Evolutionary conservation across 2,329 filamentous ascomycete genomes (phyloP).

Genomic region (Knufia petricola): DNA sequence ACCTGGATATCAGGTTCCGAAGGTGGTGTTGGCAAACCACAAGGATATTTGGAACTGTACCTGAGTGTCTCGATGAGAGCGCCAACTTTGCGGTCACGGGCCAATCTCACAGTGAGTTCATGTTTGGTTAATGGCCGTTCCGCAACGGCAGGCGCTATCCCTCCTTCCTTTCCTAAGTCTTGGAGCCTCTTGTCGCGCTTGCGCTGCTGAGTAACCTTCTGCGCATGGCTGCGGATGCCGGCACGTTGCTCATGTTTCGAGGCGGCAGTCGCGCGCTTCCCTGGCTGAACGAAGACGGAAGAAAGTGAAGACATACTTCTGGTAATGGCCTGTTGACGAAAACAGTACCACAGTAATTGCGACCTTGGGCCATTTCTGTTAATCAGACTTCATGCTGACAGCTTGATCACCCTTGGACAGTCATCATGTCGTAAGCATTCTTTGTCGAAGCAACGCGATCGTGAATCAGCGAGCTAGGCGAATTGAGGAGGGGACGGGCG

Average conservation of each 20-base stretch:
- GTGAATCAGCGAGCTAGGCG: too few species aligned
- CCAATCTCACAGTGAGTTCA: neutral
- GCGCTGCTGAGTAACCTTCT: slow-evolving; percentile 2
- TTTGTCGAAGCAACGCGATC: too few species aligned
- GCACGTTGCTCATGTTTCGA: slow-evolving; percentile 3
- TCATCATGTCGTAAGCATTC: neutral
- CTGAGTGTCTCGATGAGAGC: neutral
- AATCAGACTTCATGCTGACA: neutral
- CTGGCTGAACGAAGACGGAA: slow-evolving; percentile 7
- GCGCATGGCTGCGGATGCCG: slow-evolving; percentile 7
- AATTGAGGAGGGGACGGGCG: too few species aligned
- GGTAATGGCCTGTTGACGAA: neutral
- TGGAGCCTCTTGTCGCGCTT: neutral
- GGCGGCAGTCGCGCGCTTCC: neutral
- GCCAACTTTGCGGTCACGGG: neutral
- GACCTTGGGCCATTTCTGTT: neutral
- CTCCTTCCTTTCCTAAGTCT: neutral
- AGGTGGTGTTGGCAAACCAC: slow-evolving; percentile 4
- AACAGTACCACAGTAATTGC: slow-evolving; percentile 1
- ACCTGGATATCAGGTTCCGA: neutral
- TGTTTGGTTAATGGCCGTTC: neutral
- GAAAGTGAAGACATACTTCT: slow-evolving; percentile 3
- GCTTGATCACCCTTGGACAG: neutral
- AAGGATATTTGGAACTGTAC: neutral
- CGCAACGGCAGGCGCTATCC: neutral